Conservation (phyloP, 331 rosid genomes). For the Saraca asoca region DNA sequence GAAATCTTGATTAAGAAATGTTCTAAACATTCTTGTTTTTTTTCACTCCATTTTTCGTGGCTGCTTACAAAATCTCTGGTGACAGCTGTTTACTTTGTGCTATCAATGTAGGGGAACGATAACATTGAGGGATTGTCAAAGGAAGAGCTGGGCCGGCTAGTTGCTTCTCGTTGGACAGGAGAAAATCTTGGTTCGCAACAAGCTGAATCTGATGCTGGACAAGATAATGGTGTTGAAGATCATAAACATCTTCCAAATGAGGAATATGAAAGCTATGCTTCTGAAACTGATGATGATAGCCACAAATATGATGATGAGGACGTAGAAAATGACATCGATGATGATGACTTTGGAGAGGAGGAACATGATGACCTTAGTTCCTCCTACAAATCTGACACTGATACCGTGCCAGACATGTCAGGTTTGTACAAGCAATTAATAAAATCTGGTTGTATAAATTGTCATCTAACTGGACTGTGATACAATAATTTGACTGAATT, state of each 20-base stretch:
- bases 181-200: conserved; percentile 56
- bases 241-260: conserved; percentile 46
- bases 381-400: conserved; percentile 64
- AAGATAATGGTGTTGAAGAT: conserved; percentile 45
- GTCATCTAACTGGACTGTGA: conserved; percentile 33
- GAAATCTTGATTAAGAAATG: conserved; percentile 16
- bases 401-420: conserved; percentile 59
- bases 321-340: conserved; percentile 58
- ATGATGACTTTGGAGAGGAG: conserved; percentile 59
- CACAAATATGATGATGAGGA: conserved; percentile 53
- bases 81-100: conserved; percentile 9
- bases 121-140: conserved; percentile 72
- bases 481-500: conserved; percentile 32
- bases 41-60: conserved; percentile 19
- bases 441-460: conserved; percentile 31
- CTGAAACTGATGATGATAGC: conserved; percentile 78
- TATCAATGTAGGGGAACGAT: conserved; percentile 57
- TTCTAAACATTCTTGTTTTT: conserved; percentile 6
- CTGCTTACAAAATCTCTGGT: conserved; percentile 7
- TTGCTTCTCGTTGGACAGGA: conserved; percentile 99
- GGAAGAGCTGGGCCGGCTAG: conserved; percentile 97
- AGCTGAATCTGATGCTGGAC: conserved; percentile 44
- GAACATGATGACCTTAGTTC: conserved; percentile 60
- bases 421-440: conserved; percentile 51
- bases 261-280: conserved; percentile 73